Base-by-base conservation (phyloP, 352 stramenopile species). In the Phytophthora melonis region DNA sequence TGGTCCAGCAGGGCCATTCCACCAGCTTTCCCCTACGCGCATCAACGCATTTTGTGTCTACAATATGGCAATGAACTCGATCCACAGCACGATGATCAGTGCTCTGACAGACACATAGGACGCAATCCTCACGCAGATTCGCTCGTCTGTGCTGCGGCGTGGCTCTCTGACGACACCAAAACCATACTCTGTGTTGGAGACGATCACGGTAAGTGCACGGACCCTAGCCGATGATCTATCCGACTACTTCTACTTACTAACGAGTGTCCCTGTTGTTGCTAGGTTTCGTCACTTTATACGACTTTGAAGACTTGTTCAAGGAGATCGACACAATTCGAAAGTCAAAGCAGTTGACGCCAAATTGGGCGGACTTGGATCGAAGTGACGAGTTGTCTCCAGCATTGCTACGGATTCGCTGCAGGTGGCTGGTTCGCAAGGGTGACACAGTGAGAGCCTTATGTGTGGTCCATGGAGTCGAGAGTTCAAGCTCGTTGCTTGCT, bases 161-260 rank as follows among this genome's bases (percentile, higher is more conserved):
- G 83, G 83, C 62, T 74, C 39, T 64, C 30, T 36, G 66, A 58
- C 3, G 63, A 66, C n/a, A 21, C 18, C 11, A 67, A 77, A 11
- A 79, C 65, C 18, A 19, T 88, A 13, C 49, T 89, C 5, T 80
- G 66, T 55, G 52, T 89, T 1, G 79, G 78, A 0, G 83, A 91
- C 63, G 80, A 88, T 4, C 69, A 74, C 57, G 78, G 81, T 73
- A 58, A 53, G 68, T 19, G 14, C 36, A 10, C 9, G 14, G 0
- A 3, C 8, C 7, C 10, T 11, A 23, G 32, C 21, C 9, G 10
- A 41, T 56, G 5, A 6, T 49, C 14, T 16, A 3, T 19, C 10
- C 4, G 18, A 25, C 5, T 53, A 25, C 45, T 4, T 34, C 5
- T 53, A 25, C 45, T 1, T 34, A 50, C 18, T 36, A 36, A 57